Conservation (phyloP, 2,329 filamentous ascomycete genomes). For the Davidsoniella virescens region DNA sequence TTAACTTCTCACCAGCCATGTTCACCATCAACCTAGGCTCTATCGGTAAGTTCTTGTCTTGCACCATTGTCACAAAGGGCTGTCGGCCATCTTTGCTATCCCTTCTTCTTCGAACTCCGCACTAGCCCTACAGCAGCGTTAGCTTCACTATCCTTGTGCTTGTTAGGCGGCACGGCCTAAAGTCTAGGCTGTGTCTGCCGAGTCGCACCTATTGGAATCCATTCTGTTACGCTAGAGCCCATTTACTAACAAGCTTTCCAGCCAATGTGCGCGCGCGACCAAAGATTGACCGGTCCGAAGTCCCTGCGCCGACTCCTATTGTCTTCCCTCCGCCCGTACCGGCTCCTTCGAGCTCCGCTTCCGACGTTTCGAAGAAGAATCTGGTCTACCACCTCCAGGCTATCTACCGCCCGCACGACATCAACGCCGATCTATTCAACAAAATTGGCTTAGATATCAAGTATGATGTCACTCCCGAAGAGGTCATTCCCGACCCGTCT, state of each 20-base stretch:
- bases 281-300: conserved; percentile 30
- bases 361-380: conserved; percentile 19
- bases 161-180: too few relatives aligned
- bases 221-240: neutral
- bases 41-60: conserved; percentile 1
- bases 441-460: conserved; percentile 42
- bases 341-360: conserved; percentile 12
- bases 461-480: conserved; percentile 29
- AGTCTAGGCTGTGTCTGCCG: too few relatives aligned
- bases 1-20: neutral
- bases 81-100: neutral
- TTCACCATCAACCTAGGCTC: conserved; percentile 3
- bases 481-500: conserved; percentile 37
- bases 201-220: neutral
- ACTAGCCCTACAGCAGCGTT: neutral
- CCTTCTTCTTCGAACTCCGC: neutral
- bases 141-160: neutral
- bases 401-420: conserved; percentile 35
- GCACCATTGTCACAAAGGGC: neutral
- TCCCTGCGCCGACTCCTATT: conserved; percentile 40
- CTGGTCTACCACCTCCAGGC: conserved; percentile 35
- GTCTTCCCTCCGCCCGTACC: conserved; percentile 27
- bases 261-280: conserved; percentile 11
- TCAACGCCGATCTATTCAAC: conserved; percentile 33
- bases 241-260: neutral